Base-by-base conservation (phyloP, 116 monocot species). In the Thalassia testudinum region DNA sequence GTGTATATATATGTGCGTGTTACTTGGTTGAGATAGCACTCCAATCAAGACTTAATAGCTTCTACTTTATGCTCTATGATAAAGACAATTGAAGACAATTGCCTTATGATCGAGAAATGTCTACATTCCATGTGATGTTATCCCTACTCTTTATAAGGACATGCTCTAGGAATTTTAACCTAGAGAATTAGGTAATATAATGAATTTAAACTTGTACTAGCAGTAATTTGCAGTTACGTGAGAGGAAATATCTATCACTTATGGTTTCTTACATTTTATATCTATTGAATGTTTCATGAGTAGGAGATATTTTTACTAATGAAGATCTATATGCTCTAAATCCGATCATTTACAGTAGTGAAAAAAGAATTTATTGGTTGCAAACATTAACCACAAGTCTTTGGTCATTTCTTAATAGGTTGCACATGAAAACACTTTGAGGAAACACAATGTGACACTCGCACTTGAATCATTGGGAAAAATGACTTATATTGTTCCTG, bases 61-160 rank as follows among this genome's bases (percentile, higher is more conserved):
- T 16, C 12, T 54, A 29, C 19, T 59, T 63, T 34, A 5, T 34
- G 30, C 30, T 34, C 10, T 34, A 3, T 34, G 3, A 5, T 72
- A 99, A 91, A 80, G 99, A 25, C 99, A 91, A n/a, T 59, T 99
- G 16, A 99, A 83, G 71, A 91, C 91, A 43, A 99, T 99, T 74
- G 99, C 99, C 27, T 56, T 90, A 66, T 78, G 75, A 54, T 99
- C 91, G 47, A 90, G 91, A 50, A 91, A 99, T 62, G 99, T 99
- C n/a, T 99, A 99, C 77, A 99, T 99, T 17, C 99, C 97, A 54
- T 82, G 97, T 77, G 97, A 90, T 69, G 97, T 97, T 63, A 90
- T 97, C 45, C 97, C 97, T 47, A 82, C 97, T 1, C 77, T 99
- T 60, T 90, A 99, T 59, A 90, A 99, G 68, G 99, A 99, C 62